Evolutionary conservation across 1,284 basidiomycete species (phyloP), one percentile per base, ranked within the genome.

Genomic region (Cutaneotrichosporon daszewskae): DNA sequence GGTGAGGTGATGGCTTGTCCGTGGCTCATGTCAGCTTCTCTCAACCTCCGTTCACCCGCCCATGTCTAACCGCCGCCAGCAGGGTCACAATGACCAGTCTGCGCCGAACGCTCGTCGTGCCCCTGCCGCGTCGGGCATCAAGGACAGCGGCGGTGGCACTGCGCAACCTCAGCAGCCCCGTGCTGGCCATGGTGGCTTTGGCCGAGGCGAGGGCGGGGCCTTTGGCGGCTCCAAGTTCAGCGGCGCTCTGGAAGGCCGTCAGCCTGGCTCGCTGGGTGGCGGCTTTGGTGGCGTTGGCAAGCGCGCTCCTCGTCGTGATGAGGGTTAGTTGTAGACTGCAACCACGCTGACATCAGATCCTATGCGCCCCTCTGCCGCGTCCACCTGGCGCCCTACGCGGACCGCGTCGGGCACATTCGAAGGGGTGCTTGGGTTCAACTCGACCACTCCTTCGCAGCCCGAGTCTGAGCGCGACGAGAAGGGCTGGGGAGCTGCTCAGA

Each of bases 1-100:
- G 83, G 88, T 89, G 58, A 56, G 77, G 64, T 17, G n/a, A n/a
- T 23, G 9, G 26, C 25, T 14, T 25, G 9, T n/a, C 14, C 26
- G 25, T 19, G 25, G 37, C 37, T 38, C n/a, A 24, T 19, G 14
- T 12, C 33, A 68, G 64, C 53, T 68, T 24, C 55, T 69, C 19
- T 43, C 59, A 5, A 55, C 60, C 26, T 58, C 59, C 5, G 51
- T 66, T 13, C 63, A 66, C 41, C 64, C 63, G 18, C 55, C 62
- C 25, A 47, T 50, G 40, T 59, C 60, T 9, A 48, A 49, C 31
- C 57, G 61, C 32, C 58, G 59, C 40, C 47, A 41, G 23, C 47
- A 36, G 33, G 27, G 31, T 37, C 49, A 45, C 35, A 34, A n/a
- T n/a, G n/a, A n/a, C n/a, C n/a, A n/a, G n/a, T n/a, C n/a, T n/a